Conservation (phyloP, 495 filamentous ascomycete species). For the Neurospora sp. region DNA sequence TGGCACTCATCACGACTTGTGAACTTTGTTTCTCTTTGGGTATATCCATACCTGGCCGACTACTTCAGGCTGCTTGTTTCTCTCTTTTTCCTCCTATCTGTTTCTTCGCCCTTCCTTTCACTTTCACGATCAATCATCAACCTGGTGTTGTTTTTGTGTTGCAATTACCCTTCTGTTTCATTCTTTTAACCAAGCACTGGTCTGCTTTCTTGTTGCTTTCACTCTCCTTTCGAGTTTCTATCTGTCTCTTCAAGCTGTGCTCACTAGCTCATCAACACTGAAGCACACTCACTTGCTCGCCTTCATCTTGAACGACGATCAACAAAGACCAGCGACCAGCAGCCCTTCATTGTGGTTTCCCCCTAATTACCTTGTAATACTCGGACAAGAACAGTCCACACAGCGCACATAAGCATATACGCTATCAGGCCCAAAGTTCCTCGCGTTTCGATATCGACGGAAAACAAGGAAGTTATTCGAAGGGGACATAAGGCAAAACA, state of each 20-base stretch:
- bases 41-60: neutral
- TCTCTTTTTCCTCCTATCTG: slow-evolving; percentile 15
- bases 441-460: slow-evolving; percentile 8
- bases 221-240: slow-evolving; percentile 20
- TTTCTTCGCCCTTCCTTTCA: slow-evolving; percentile 8
- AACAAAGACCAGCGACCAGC: neutral
- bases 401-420: slow-evolving; percentile 2
- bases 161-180: slow-evolving; percentile 15
- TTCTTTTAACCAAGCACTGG: slow-evolving; percentile 38
- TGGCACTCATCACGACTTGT: neutral
- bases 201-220: slow-evolving; percentile 35
- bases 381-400: slow-evolving; percentile 3
- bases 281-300: neutral
- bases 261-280: neutral
- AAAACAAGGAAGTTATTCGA: neutral
- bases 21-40: neutral
- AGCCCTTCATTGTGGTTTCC: neutral
- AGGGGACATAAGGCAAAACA: neutral
- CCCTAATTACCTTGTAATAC: slow-evolving; percentile 34
- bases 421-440: slow-evolving; percentile 26
- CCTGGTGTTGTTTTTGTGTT: slow-evolving; percentile 22
- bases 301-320: neutral
- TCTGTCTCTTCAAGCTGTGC: slow-evolving; percentile 10
- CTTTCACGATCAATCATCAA: neutral
- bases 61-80: slow-evolving; percentile 8